Base-by-base conservation (phyloP, 2,329 filamentous ascomycete genomes). In the Alternaria tenuissima region DNA sequence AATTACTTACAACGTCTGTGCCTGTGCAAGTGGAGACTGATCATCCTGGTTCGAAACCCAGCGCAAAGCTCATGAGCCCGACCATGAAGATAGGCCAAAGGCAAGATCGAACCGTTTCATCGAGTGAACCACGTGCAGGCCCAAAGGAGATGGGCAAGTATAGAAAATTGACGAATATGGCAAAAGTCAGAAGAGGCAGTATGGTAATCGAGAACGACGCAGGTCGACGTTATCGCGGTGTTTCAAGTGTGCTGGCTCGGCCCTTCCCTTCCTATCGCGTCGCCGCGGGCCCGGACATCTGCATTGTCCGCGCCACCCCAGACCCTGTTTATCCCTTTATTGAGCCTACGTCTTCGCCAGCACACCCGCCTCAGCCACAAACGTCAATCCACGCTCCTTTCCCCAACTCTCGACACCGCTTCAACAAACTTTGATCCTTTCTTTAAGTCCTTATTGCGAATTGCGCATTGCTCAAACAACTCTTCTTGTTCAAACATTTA, bases 241-340 rank as follows among this genome's bases (percentile, higher is more conserved):
- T 59, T 55, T 59, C 57, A 55, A 20, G 46, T 55, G 42, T 55
- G 52, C 44, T 49, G 57, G 57, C 43, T 55, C 57, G 57, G 57
- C 57, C 53, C 52, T 59, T 59, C 57, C 57, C 52, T 49, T 55
- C 52, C 52, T 54, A 24, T 54, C 51, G 56, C 43, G 56, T 34
- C 44, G 42, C 57, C 38, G 57, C 48, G n/a, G 52, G 46, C 5
- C 18, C 18, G 9, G 38, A 22, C 44, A 9, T 14, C 18, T 22
- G 22, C 22, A 22, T 22, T 22, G 46, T 53, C 51, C 61, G 61
- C 54, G 61, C 61, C 61, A 63, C 51, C 61, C 61, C 34, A 49
- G 53, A 58, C 61, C 61, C 51, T 61, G 61, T 63, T 49, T 48
- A 61, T 61, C 61, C 58, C 61, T 55, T 58, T 61, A 54, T 62